Base-by-base conservation (phyloP, 768 basidiomycete species). In the Russula foetens region DNA sequence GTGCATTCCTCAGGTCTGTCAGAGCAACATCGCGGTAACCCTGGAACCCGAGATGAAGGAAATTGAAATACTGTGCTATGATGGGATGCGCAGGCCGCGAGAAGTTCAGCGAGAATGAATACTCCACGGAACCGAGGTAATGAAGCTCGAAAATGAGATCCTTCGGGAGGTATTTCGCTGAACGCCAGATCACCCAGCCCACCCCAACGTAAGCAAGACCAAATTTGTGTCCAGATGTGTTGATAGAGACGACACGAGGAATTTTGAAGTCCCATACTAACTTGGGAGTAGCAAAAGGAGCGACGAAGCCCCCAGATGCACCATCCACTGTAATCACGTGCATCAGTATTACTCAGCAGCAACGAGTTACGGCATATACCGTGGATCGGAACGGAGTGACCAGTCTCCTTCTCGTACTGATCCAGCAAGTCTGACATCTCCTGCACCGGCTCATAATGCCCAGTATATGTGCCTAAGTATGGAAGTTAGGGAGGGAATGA, bases 351-450 rank as follows among this genome's bases (percentile, higher is more conserved):
- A 2, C 7, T 24, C 31, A 43, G 5, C 29, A 21, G 41, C 29
- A 29, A 41, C n/a, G 5, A 2, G 15, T 24, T 17, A 2, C 4
- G 8, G 8, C 57, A 61, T 26, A 4, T 50, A 71, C 67, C 66
- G 60, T 78, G 78, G 62, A 80, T 77, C 23, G 80, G 77, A 33
- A 79, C 74, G 50, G 70, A 71, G 62, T 69, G 67, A n/a, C 78
- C 79, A 0, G 76, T 79, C 62, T 72, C 67, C 21, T 51, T 69
- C 70, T 85, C 78, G 67, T 82, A 85, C 59, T 73, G 77, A 74
- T 79, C 77, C 71, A 92, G 75, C 11, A 90, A 77, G 44, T 85
- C 84, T 1, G 87, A 77, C 84, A 97, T 90, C 70, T 86, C 89
- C 70, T 89, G 81, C 33, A 97, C 93, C 14, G 87, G 84, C 67